These are phyloP conservation scores for Nephelium lappaceum DNA, from an alignment of 345 rosid species.

Conservation along the genomic window DNA sequence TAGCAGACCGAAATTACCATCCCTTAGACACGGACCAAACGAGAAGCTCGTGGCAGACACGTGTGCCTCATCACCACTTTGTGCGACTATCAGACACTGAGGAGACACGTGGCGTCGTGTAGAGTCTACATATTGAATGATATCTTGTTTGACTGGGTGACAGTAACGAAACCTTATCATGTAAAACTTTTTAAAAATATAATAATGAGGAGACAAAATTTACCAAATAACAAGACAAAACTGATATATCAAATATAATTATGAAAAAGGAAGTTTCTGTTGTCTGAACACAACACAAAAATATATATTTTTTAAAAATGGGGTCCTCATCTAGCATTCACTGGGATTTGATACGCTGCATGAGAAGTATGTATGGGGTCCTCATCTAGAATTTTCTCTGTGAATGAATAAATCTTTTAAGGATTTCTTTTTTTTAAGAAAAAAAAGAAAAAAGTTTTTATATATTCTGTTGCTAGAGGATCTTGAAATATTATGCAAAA, in stretches of 20 bases:
- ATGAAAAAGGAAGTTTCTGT: constrained; percentile 10
- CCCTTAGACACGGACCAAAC: not conserved
- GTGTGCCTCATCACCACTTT: not conserved
- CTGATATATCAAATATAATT: not conserved
- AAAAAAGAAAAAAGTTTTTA: no score
- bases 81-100: not conserved
- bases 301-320: not conserved
- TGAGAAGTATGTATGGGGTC: not conserved
- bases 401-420: not conserved
- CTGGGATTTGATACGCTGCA: not conserved
- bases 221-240: constrained; percentile 18
- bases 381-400: not conserved
- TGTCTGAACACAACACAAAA: not conserved
- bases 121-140: no score
- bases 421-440: no score
- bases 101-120: constrained; percentile 8
- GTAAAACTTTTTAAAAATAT: not conserved
- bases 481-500: no score
- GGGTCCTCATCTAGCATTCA: constrained; percentile 4
- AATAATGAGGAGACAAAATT: constrained; percentile 28
- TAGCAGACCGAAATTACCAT: constrained; percentile 3
- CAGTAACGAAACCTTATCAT: not conserved
- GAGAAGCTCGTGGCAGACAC: not conserved
- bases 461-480: no score
- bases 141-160: not conserved